phyloP scores from a whole-genome alignment of 2,329 filamentous ascomycete genomes.

The Phyllosticta citrichinensis region DNA sequence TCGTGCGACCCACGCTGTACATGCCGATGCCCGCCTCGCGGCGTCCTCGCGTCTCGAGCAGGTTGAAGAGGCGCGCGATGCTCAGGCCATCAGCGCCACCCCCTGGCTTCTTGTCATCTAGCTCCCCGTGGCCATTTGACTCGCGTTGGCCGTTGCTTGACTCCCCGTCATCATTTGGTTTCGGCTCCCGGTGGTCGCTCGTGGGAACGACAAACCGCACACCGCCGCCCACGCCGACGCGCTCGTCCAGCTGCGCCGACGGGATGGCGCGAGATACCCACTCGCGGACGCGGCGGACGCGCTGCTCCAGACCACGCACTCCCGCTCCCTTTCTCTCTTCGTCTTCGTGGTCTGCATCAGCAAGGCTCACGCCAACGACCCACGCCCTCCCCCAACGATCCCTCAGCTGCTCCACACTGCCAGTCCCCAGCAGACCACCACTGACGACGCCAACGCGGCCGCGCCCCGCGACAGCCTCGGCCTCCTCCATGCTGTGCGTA shows the following conservation, averaged over 20 bases:
- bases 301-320: background rate
- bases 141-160: too few relatives aligned
- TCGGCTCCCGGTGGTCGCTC: slow-evolving; percentile 4
- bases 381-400: slow-evolving; percentile 67
- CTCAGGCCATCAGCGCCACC: too few relatives aligned
- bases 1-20: slow-evolving; percentile 79
- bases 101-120: too few relatives aligned
- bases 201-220: slow-evolving; percentile 51
- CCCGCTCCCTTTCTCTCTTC: slow-evolving; percentile 40
- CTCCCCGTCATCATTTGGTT: too few relatives aligned
- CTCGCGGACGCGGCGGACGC: slow-evolving; percentile 40
- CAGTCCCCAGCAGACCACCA: slow-evolving; percentile 73
- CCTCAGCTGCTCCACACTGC: slow-evolving; percentile 62
- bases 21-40: slow-evolving; percentile 64
- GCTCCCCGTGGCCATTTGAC: too few relatives aligned
- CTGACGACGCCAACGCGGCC: slow-evolving; percentile 79
- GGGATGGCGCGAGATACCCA: slow-evolving; percentile 58
- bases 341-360: slow-evolving; percentile 65
- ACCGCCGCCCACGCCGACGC: slow-evolving; percentile 67
- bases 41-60: slow-evolving; percentile 59
- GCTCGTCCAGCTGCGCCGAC: slow-evolving; percentile 51
- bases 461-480: slow-evolving; percentile 72
- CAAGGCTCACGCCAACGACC: slow-evolving; percentile 72
- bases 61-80: slow-evolving; percentile 59
- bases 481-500: slow-evolving; percentile 93